Base-by-base conservation (phyloP, 345 rosid species). In the Cochlearia excelsa region DNA sequence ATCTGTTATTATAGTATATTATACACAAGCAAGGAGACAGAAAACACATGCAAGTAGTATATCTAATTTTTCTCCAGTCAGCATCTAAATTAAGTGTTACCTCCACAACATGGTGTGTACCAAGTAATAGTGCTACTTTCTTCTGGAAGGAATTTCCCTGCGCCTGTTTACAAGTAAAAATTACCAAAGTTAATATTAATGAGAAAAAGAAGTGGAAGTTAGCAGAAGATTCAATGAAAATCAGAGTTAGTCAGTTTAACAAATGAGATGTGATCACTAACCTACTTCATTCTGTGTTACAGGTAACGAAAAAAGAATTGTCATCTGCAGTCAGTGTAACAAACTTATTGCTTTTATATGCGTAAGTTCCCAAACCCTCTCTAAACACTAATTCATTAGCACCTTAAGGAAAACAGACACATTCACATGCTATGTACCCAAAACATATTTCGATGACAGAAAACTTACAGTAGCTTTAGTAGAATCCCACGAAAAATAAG, bases 91-190 rank as follows among this genome's bases (percentile, higher is more conserved):
- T 8, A 59, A 59, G 42, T 30, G 73, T 63, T 79, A 86, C 99
- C 93, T 93, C 96, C 9, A 69, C 80, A 42, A 56, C 80, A 60
- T 84, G 90, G 65, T 80, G 84, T 54, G 82, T 61, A 44, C 99
- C 99, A 72, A 94, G 82, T 65, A 94, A 84, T 59, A 84, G 60
- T 23, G 97, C 88, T 50, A 77, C 86, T 77, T 87, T 94, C 80
- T 94, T 94, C 75, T 85, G 99, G 77, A 87, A 94, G 34, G 99
- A 94, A 75, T 94, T 94, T 58, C 99, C 99, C 46, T 72, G 88
- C 71, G 75, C 92, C 99, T 94, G 88, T 31, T 48, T 54, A 26
- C 49, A 58, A 63, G 6, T n/a, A 8, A 39, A 8, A 39, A 39
- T 8, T 2, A 7, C 23, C 23, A 16, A 16, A 16, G 23, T 16